Evolutionary conservation across 495 filamentous ascomycete genomes (phyloP), one percentile per base, ranked within the genome.

Genomic region (Neurospora sp.): DNA sequence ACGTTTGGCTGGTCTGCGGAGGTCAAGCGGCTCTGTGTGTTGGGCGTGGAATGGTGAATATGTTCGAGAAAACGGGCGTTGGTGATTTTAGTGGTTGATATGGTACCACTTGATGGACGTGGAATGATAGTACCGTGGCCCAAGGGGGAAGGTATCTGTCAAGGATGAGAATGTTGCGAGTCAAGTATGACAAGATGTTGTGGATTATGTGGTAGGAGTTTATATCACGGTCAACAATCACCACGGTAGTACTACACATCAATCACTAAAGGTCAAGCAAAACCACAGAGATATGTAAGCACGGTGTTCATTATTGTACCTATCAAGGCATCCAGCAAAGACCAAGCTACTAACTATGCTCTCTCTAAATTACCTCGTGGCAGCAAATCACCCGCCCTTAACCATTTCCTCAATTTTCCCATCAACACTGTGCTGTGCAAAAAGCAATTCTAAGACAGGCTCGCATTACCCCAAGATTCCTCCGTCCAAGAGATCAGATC

Each of bases 1-100:
- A 80, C 85, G 10, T 88, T 90, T 77, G 87, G 86, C 1, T 89
- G 86, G 86, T 82, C 79, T 10, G 78, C 81, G 36, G 79, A 75
- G 15, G 78, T 85, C 6, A 86, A 83, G 40, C 82, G 85, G 72
- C 71, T 89, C 42, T 84, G 82, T 54, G 80, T 88, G 70, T 77
- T 87, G 73, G 83, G 83, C 28, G 85, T 83, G 34, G 81, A 82
- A 70, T 80, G 82, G 80, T 86, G 77, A 82, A 13, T 28, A 31
- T 62, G 54, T 3, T 17, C 28, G 11, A 34, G 5, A 17, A 34
- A 17, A 19, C 15, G 10, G 21, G 2, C 11, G 4, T 28, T 62
- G 13, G 54, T 15, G 10, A 13, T 11, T 28, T 24, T 24, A 6
- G 13, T 54, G 54, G 21, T 17, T 62, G 54, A 62, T 62, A 34